Evolutionary conservation across 805 yeast genomes (phyloP), one percentile per base, ranked within the genome.

Genomic region (Wickerhamiella azyma): DNA sequence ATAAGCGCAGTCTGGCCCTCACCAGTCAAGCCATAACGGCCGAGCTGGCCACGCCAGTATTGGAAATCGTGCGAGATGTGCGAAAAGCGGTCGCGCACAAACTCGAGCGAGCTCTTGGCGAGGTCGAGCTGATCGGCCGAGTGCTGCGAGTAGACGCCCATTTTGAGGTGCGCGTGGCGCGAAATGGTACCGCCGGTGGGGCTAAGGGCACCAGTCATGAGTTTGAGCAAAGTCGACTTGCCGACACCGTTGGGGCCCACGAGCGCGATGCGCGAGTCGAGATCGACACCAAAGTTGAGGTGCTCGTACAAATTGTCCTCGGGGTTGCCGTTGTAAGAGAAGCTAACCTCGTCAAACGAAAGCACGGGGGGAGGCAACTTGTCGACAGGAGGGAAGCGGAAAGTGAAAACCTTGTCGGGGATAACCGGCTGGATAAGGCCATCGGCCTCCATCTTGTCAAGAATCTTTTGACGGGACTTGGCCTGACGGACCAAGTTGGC

Each of bases 181-280:
- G 95, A 85, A 51, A 92, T 94, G 71, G 96, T 81, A 62, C 98
- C 98, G 54, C 75, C 68, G 67, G 89, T 95, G 46, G 96, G 85
- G 56, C 72, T 76, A 61, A 89, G 74, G 57, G 77, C 80, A 68
- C 98, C 98, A 58, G 96, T 94, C 94, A 92, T 89, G 61, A 92
- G 74, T 67, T 92, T 92, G 65, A 92, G 78, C 62, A 89, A 70
- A 16, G 98, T 89, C 44, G 96, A 88, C 69, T 89, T 89, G 71
- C 98, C 98, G 58, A 89, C 89, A 84, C 98, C 98, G 66, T 89
- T 89, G 63, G 97, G 97, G 37, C 98, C 98, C 51, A 89, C 97
- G 43, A 89, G 74, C 37, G 98, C 97, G 62, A 89, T 79, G 72
- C 98, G 82, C 36, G 96, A 88, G 69, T 92, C 98, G 97, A 92